Conservation (phyloP, 1,139 yeast species). For the Wickerhamomyces sp. region DNA sequence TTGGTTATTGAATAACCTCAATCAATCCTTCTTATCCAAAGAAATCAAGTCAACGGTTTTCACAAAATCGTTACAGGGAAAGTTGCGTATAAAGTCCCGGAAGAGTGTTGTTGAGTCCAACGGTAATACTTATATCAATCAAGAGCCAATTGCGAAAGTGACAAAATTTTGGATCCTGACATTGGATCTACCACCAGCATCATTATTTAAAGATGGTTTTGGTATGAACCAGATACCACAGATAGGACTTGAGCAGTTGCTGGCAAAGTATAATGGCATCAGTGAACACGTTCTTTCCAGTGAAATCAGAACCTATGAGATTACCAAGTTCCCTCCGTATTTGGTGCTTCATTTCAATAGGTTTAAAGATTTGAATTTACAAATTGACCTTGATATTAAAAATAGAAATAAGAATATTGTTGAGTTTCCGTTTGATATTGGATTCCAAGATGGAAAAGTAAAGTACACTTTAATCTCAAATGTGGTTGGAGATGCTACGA, state of each 20-base stretch:
- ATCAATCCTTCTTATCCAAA: constrained; percentile 31
- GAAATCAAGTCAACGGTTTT: constrained; percentile 18
- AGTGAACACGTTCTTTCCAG: constrained; percentile 29
- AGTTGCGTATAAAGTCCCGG: constrained; percentile 31
- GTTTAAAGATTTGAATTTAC: constrained; percentile 32
- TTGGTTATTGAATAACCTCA: constrained; percentile 54
- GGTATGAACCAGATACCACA: constrained; percentile 43
- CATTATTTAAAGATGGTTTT: constrained; percentile 46
- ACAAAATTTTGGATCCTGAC: constrained; percentile 57
- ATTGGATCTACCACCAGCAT: constrained; percentile 52
- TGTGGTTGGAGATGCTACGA: constrained; percentile 38
- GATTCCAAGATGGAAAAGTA: constrained; percentile 13
- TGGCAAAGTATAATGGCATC: constrained; percentile 42
- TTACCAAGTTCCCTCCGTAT: constrained; percentile 46
- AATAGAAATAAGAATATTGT: constrained; percentile 61
- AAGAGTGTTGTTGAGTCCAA: constrained; percentile 22
- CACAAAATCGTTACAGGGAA: constrained; percentile 47
- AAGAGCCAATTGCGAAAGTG: constrained; percentile 11
- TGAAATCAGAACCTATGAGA: constrained; percentile 33
- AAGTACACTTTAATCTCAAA: constrained; percentile 47
- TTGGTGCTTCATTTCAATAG: constrained; percentile 56
- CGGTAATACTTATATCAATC: too few species aligned
- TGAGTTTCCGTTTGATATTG: constrained; percentile 43
- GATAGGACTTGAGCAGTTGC: constrained; percentile 39
- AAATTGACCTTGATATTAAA: constrained; percentile 30